Evolutionary conservation across 257 asterid genomes (phyloP).

Genomic region (Plantago major): DNA sequence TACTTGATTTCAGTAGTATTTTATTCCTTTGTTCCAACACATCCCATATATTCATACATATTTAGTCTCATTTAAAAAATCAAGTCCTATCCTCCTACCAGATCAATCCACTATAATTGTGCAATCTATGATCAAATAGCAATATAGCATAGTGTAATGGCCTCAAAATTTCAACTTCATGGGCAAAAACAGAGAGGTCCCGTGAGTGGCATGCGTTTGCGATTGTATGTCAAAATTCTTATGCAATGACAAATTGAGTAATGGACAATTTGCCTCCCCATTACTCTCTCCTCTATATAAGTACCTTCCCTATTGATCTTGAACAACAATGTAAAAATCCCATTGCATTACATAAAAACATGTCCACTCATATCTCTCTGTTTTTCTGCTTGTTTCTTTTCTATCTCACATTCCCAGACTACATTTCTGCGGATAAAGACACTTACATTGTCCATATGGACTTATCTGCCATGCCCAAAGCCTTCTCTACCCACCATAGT

Average conservation of each 20-base stretch:
- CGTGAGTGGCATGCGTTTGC: too few species aligned
- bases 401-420: background rate
- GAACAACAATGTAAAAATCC: background rate
- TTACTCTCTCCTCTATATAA: background rate
- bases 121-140: too few species aligned
- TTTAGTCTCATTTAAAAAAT: too few species aligned
- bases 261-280: background rate
- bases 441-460: constrained; percentile 54
- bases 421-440: background rate
- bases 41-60: too few species aligned
- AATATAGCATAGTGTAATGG: too few species aligned
- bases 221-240: background rate
- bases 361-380: background rate
- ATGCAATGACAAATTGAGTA: background rate
- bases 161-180: background rate
- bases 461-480: constrained; percentile 44
- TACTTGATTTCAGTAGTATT: too few species aligned
- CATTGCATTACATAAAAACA: constrained; percentile 2
- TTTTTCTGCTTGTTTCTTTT: background rate
- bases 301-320: background rate
- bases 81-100: too few species aligned
- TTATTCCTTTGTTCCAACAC: too few species aligned
- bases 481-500: constrained; percentile 35
- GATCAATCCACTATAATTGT: too few species aligned
- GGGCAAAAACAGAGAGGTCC: constrained; percentile 12